A percentile compares a stretch with the other conserved stretches of the same genome.
Evolutionary conservation across 208 protist genomes (phyloP).

Genomic region (Leishmania aethiopica): DNA sequence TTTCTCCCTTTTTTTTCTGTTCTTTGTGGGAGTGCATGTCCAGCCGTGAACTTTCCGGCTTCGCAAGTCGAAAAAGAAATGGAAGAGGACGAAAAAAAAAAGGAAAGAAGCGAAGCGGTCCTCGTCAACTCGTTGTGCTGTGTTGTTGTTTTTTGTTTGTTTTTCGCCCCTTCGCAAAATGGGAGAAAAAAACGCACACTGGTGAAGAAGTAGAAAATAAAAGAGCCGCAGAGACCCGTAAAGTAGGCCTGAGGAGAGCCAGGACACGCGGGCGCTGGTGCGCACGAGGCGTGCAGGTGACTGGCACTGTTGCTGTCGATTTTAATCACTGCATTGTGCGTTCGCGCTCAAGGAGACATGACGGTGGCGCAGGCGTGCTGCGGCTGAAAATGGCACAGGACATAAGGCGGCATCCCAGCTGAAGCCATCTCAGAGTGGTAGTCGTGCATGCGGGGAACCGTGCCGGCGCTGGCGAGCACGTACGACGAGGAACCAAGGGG

Average conservation of each 20-base stretch:
- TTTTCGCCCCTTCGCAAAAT: constrained; percentile 4
- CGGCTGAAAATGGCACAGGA: constrained; percentile 31
- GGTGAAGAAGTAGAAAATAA: not conserved
- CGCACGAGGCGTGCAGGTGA: not conserved
- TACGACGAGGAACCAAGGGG: constrained; percentile 24
- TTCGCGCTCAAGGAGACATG: constrained; percentile 23
- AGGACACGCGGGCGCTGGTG: not conserved
- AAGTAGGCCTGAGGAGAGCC: not conserved
- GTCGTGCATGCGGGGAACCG: constrained; percentile 13
- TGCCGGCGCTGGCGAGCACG: constrained; percentile 16
- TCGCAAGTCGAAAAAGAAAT: not conserved
- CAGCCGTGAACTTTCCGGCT: not conserved
- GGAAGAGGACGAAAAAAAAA: not conserved
- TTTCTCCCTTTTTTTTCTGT: not conserved
- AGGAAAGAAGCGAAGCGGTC: not conserved
- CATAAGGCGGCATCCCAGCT: constrained; percentile 22
- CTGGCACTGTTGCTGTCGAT: not conserved
- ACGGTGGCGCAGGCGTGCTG: constrained; percentile 28
- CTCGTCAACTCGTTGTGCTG: not conserved
- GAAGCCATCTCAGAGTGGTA: constrained; percentile 20
- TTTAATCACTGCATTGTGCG: not conserved
- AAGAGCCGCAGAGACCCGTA: not conserved
- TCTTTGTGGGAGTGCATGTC: not conserved
- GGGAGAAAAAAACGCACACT: constrained; percentile 8
- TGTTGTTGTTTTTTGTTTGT: not conserved